Evolutionary conservation across 257 asterid species (phyloP), one percentile per base, ranked within the genome.

Genomic region (Solanum stenotomum): DNA sequence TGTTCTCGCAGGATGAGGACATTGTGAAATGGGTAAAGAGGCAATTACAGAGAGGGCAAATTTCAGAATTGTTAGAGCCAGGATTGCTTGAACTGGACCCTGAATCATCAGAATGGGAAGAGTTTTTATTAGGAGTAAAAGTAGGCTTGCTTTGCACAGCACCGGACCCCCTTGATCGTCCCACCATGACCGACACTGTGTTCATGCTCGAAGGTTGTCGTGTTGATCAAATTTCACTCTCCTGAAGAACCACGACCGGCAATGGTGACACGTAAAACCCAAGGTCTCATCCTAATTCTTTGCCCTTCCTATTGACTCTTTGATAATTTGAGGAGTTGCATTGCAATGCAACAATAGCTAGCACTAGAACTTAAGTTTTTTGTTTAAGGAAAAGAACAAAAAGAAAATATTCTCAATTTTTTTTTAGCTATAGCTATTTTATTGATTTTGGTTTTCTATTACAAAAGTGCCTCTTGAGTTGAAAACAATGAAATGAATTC

Each of bases 141-240:
- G 98, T 95, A 14, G 98, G 96, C 4, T 88, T 95, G 87, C 96
- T 95, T 44, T 95, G 98, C 93, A 94, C 98, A 6, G 92, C 95
- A 46, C 92, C 96, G 5, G 96, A 92, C 87, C 98, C 96, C 1
- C 46, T 89, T 18, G 95, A 94, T 81, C 92, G 98, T 15, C 98
- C 98, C 85, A 88, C 93, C 29, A 95, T 95, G 96, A 90, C 94
- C 0, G 98, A 95, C 78, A 90, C 93, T 13, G 94, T 95, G 75
- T 95, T 93, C 94, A 95, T 95, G 96, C 92, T 95, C 12, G 98
- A 95, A 90, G 96, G 98, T 25, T 95, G 98, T 81, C 93, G 98
- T 33, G 94, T 90, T 11, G 90, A 94, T 14, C 93, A 89, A 37
- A 92, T 90, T 22, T 93, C 96, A 2, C 96, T 96, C 7, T 91